phyloP scores from a whole-genome alignment of 768 basidiomycete species.

The Amanita pseudoporphyria region DNA sequence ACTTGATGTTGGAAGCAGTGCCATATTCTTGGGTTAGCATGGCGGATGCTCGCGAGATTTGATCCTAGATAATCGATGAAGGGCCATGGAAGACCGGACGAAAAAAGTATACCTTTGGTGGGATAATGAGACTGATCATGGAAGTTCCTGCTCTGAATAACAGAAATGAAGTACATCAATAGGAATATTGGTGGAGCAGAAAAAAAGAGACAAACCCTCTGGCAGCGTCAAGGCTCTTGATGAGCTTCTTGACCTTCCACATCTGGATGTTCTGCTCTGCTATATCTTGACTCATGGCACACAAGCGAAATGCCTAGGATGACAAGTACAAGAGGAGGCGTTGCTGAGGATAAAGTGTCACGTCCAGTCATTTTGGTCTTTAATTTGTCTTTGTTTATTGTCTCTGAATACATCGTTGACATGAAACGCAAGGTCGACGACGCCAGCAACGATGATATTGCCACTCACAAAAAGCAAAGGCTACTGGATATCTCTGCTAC shows the following conservation, averaged over 20 bases:
- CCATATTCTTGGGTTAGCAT: conserved; percentile 99
- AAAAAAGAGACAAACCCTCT: conserved; percentile 50
- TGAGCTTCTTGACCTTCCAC: conserved; percentile 99
- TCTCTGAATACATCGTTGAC: conserved; percentile 9
- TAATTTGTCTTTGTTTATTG: conserved; percentile 16
- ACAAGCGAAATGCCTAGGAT: conserved; percentile 20
- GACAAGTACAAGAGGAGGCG: conserved; percentile 18
- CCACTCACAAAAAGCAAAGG: not conserved
- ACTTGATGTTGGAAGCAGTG: conserved; percentile 99
- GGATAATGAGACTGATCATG: conserved; percentile 98
- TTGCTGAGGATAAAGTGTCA: conserved; percentile 10
- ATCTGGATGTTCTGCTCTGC: conserved; percentile 96
- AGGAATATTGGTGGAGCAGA: conserved; percentile 4
- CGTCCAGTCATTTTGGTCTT: conserved; percentile 11
- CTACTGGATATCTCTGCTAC: not conserved
- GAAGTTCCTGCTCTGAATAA: conserved; percentile 79
- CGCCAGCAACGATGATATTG: not conserved
- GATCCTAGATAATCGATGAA: conserved; percentile 42
- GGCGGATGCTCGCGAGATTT: conserved; percentile 87
- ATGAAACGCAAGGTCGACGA: conserved; percentile 25
- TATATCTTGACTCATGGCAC: conserved; percentile 71
- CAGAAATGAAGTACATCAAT: conserved; percentile 16
- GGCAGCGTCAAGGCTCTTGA: conserved; percentile 93
- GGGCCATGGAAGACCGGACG: conserved; percentile 2
- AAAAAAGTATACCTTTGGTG: conserved; percentile 62